phyloP scores from a whole-genome alignment of 352 stramenopile genomes.

The Globisporangium rhizosaccharum region DNA sequence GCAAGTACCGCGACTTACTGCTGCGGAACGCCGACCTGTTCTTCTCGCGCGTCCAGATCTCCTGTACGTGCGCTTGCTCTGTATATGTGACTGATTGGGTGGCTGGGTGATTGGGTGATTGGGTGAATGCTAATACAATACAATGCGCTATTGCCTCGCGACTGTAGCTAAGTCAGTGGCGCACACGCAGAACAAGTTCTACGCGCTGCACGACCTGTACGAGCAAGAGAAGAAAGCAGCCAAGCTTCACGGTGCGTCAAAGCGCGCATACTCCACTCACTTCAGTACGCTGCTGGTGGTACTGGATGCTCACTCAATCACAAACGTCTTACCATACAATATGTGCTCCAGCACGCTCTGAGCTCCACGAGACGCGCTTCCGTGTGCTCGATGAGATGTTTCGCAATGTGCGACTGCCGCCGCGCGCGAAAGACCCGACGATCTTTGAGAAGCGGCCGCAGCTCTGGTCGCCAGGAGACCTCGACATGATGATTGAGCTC shows the following conservation, averaged over 20 bases:
- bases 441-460: conserved; percentile 28
- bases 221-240: conserved; percentile 32
- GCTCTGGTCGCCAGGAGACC: conserved; percentile 52
- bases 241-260: conserved; percentile 2
- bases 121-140: no score
- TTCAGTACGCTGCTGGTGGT: not conserved
- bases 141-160: not conserved
- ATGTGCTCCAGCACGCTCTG: conserved; percentile 11
- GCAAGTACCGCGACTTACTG: conserved; percentile 46
- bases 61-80: conserved; percentile 23
- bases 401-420: conserved; percentile 28
- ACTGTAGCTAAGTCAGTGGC: conserved; percentile 45
- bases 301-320: no score
- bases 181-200: conserved; percentile 69
- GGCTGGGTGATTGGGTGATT: not conserved
- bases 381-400: conserved; percentile 47
- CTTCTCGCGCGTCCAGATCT: conserved; percentile 65
- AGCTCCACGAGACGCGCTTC: conserved; percentile 26
- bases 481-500: conserved; percentile 47
- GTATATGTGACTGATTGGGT: not conserved
- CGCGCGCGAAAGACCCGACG: conserved; percentile 15
- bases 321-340: no score
- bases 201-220: conserved; percentile 60
- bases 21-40: conserved; percentile 36
- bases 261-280: no score